Percentiles rank a stretch among this genome's conserved stretches.
Evolutionary conservation across 306 rosid species (phyloP).

Genomic region (Rosa persica): DNA sequence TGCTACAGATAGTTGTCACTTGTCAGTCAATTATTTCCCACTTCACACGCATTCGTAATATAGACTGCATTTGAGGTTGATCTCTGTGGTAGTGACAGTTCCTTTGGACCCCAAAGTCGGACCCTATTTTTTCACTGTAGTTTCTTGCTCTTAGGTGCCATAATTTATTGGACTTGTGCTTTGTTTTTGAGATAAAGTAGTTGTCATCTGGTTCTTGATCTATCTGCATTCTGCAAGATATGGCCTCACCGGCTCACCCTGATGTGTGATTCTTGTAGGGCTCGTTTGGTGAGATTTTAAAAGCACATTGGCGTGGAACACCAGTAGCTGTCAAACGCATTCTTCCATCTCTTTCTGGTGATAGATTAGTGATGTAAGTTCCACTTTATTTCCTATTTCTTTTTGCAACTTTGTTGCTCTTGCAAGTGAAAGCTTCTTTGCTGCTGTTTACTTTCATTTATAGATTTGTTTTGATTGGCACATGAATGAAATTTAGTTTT

Average conservation of each 20-base stretch:
- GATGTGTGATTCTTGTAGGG: constrained; percentile 52
- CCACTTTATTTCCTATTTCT: constrained; percentile 24
- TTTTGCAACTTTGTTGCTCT: background rate
- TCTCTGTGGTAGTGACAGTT: background rate
- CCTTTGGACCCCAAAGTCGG: background rate
- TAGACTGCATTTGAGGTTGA: background rate
- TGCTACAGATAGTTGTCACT: background rate
- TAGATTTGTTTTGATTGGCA: constrained; percentile 3
- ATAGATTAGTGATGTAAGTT: constrained; percentile 89
- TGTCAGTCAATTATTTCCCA: background rate
- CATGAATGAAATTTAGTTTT: background rate
- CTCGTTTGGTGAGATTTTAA: constrained; percentile 87
- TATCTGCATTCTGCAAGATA: background rate
- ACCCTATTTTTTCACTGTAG: background rate
- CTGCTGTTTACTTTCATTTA: background rate
- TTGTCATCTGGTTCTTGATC: constrained; percentile 1
- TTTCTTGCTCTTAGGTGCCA: background rate
- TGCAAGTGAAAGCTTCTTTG: background rate
- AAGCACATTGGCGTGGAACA: constrained; percentile 91
- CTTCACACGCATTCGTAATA: background rate
- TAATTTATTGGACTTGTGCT: background rate
- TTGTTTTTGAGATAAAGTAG: background rate
- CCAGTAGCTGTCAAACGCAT: constrained; percentile 91
- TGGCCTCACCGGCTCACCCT: background rate
- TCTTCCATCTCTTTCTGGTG: constrained; percentile 87